Percentiles rank a stretch among this genome's conserved stretches.
Evolutionary conservation across 2,329 filamentous ascomycete species (phyloP).

Genomic region (Coniochaeta sp.): DNA sequence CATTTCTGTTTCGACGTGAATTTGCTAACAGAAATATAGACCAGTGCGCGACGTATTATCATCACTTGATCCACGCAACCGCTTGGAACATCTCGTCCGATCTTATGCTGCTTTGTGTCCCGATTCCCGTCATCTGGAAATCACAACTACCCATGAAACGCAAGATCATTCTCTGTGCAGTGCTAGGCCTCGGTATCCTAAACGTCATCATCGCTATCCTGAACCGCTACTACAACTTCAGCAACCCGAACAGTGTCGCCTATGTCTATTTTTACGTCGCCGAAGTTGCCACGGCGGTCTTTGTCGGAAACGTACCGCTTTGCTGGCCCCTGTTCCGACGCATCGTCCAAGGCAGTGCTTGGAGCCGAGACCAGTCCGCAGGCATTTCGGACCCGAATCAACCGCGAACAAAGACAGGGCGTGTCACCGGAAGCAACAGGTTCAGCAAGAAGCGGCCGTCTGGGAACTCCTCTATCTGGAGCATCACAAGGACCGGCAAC

Average conservation of each 20-base stretch:
- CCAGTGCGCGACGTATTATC: conserved; percentile 37
- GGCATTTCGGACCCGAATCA: neutral
- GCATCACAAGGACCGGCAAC: conserved; percentile 12
- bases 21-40: conserved; percentile 13
- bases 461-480: conserved; percentile 7
- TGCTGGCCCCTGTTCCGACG: conserved; percentile 50
- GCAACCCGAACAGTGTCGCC: conserved; percentile 43
- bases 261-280: conserved; percentile 57
- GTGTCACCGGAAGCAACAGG: neutral
- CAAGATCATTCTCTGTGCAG: conserved; percentile 44
- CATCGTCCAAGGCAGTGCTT: conserved; percentile 19
- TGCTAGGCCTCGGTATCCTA: conserved; percentile 51
- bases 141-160: conserved; percentile 28
- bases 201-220: conserved; percentile 44
- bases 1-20: neutral
- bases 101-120: conserved; percentile 35
- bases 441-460: conserved; percentile 7
- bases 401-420: neutral
- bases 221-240: conserved; percentile 57
- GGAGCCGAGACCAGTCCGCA: conserved; percentile 4
- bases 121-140: conserved; percentile 35
- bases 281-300: conserved; percentile 51
- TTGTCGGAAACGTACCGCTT: conserved; percentile 55
- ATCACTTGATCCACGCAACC: conserved; percentile 39
- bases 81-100: conserved; percentile 41